Base-by-base conservation (phyloP, 108 stramenopile genomes). In the Pseudonitzschia multiseries region DNA sequence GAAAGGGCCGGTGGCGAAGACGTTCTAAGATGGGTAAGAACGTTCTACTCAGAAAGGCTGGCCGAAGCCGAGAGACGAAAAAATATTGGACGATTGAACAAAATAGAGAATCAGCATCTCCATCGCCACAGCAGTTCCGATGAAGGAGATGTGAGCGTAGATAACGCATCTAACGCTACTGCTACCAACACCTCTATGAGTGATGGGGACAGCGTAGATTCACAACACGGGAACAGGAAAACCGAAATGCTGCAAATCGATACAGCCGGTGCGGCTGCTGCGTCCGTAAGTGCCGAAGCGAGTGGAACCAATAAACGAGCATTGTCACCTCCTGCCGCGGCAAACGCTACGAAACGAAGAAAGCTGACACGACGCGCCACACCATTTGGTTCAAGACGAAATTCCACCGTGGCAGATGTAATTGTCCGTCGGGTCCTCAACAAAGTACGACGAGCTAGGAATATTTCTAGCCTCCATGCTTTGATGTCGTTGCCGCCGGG, bases 351-450 rank as follows among this genome's bases (percentile, higher is more conserved):
- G 17, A 87, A 86, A 41, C 78, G 86, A 10, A 81, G 79, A 50
- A 78, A 82, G 46, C 66, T 79, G 18, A 71, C 72, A 14, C 64
- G 74, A 13, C 71, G 78, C 26, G 79, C 69, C 26, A 65, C 59
- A 0, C 69, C 71, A 13, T 74, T 77, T 28, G 79, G 72, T 22
- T 75, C 81, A 17, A 33, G 74, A 22, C 78, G 63, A 6, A 82
- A 79, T 22, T 80, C 87, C 10, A 84, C 85, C 13, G 88, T 91
- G n/a, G 85, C 93, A 0, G 90, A 91, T 40, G 86, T 90, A 31
- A 93, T 95, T 72, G 91, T 93, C 13, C 79, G 86, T 21, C 87
- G 87, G 44, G 88, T 92, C 17, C 68, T 95, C 70, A 90, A 95
- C 83, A 91, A 91, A 68, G 91, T 95, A n/a, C 80, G 91, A 48